These are phyloP conservation scores for Poa annua DNA, from an alignment of 176 grass and related monocot species.

Conservation along the genomic window DNA sequence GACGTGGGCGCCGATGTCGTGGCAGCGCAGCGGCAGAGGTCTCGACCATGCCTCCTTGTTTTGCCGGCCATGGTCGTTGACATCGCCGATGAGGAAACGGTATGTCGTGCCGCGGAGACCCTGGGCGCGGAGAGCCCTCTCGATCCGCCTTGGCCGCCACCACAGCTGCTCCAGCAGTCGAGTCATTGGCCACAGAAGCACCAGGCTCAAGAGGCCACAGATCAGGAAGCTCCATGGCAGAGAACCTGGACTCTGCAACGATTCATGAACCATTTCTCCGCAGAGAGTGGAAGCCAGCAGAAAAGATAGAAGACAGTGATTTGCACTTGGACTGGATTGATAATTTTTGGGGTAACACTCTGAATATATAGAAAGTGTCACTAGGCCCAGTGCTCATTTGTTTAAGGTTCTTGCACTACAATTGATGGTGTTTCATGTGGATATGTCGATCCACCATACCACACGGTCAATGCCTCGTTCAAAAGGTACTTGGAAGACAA, in stretches of 20 bases:
- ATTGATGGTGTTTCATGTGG: not conserved
- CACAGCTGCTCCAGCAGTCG: conserved; percentile 46
- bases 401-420: conserved; percentile 13
- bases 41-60: conserved; percentile 32
- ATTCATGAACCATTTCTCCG: conserved; percentile 17
- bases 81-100: conserved; percentile 52
- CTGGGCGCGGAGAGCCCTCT: conserved; percentile 44
- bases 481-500: conserved; percentile 39
- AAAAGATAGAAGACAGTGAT: not conserved
- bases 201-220: conserved; percentile 23
- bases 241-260: not conserved
- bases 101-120: conserved; percentile 57
- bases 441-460: not conserved
- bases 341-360: not conserved
- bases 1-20: conserved; percentile 48
- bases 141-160: conserved; percentile 53
- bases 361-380: conserved; percentile 24
- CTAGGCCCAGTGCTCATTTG: not conserved
- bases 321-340: not conserved
- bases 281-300: not conserved
- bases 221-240: conserved; percentile 38
- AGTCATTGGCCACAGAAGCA: conserved; percentile 31
- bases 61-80: conserved; percentile 21
- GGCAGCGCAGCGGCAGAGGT: conserved; percentile 49
- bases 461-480: conserved; percentile 15